phyloP scores from a whole-genome alignment of 805 yeast species.

The Hanseniaspora lindneri region DNA sequence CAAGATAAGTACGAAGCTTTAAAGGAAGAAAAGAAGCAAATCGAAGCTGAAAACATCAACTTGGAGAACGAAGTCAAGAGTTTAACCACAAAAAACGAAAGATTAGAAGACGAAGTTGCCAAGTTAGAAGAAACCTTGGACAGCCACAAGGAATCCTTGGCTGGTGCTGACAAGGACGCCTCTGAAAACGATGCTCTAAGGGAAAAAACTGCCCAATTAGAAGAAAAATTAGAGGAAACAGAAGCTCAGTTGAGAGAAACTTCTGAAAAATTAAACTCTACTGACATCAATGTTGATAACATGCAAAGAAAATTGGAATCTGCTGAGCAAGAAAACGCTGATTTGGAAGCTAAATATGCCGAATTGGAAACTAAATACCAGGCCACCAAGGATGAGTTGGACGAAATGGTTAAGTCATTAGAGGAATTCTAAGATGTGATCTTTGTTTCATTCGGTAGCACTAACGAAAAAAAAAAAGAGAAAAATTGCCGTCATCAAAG shows the following conservation, averaged over 20 bases:
- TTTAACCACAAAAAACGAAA: constrained; percentile 80
- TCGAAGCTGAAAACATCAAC: constrained; percentile 83
- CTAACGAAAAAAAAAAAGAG: too few species aligned
- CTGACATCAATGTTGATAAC: constrained; percentile 93
- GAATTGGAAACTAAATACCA: constrained; percentile 71
- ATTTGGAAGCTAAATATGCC: constrained; percentile 81
- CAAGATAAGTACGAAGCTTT: constrained; percentile 92
- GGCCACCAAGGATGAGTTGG: constrained; percentile 84
- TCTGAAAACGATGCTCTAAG: constrained; percentile 82
- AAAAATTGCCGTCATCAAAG: too few species aligned
- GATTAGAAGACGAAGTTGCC: constrained; percentile 73
- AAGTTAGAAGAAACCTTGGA: constrained; percentile 55
- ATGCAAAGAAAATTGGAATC: constrained; percentile 88
- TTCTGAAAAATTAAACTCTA: constrained; percentile 84
- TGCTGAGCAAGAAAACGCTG: constrained; percentile 83
- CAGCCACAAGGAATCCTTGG: constrained; percentile 76
- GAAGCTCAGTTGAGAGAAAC: constrained; percentile 87
- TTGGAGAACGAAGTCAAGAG: constrained; percentile 93
- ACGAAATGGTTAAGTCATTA: constrained; percentile 91
- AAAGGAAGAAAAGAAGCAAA: constrained; percentile 63
- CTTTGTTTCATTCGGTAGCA: too few species aligned
- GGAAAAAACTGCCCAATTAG: constrained; percentile 79
- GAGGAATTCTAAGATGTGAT: constrained; percentile 37
- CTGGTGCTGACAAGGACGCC: constrained; percentile 78
- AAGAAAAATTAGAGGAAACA: constrained; percentile 81